phyloP scores from a whole-genome alignment of 192 early-diverging fungal species.

The Rhizoclosmatium globosum region DNA sequence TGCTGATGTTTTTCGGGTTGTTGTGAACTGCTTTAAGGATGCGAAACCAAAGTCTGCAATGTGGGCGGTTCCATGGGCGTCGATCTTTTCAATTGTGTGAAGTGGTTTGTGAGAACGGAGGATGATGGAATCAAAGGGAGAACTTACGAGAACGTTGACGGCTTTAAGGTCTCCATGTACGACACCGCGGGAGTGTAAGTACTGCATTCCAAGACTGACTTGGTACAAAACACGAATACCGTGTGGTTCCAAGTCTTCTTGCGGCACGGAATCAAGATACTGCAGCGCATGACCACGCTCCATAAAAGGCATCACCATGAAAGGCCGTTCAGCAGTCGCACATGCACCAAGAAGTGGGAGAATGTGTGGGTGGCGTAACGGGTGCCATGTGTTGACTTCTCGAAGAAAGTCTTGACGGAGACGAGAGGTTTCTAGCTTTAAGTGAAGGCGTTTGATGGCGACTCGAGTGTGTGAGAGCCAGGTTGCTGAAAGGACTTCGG shows the following conservation, averaged over 20 bases:
- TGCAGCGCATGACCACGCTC: constrained; percentile 36
- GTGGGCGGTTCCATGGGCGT: constrained; percentile 32
- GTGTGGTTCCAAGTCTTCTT: not conserved
- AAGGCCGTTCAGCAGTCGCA: constrained; percentile 44
- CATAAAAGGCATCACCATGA: constrained; percentile 54
- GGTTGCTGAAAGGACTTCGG: constrained; percentile 43
- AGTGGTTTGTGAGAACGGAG: too few relatives aligned
- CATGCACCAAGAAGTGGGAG: constrained; percentile 53
- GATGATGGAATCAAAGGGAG: not conserved
- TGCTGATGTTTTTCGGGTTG: constrained; percentile 26
- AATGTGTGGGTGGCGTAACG: constrained; percentile 51
- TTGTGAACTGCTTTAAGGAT: constrained; percentile 35
- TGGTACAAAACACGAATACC: constrained; percentile 45
- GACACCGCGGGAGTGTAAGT: constrained; percentile 44
- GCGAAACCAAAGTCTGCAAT: constrained; percentile 48
- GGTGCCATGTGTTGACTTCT: constrained; percentile 47
- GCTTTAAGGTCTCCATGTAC: constrained; percentile 50
- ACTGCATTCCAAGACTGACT: constrained; percentile 45
- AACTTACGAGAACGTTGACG: constrained; percentile 47
- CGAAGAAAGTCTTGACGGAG: constrained; percentile 41
- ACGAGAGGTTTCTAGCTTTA: constrained; percentile 35
- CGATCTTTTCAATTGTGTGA: constrained; percentile 8
- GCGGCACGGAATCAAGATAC: constrained; percentile 38
- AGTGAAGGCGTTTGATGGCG: constrained; percentile 44
- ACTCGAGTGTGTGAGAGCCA: constrained; percentile 47